These are phyloP conservation scores for Incumbomyces lentus DNA, from an alignment of 2,329 filamentous ascomycete genomes.

Conservation along the genomic window DNA sequence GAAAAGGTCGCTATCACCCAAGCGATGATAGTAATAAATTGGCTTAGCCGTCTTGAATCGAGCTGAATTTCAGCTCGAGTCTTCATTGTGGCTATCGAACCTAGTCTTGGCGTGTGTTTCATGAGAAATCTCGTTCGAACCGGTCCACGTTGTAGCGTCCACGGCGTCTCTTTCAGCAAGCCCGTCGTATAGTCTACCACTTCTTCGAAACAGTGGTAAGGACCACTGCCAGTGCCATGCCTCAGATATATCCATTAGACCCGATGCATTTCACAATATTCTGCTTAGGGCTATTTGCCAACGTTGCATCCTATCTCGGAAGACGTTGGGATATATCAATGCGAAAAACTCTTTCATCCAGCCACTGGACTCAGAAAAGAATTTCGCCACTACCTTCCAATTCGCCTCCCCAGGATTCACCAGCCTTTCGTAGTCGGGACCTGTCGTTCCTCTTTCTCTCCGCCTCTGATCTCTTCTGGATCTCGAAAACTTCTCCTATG, in stretches of 20 bases:
- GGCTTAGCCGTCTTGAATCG: constrained; percentile 14
- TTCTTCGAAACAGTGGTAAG: no score
- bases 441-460: constrained; percentile 65
- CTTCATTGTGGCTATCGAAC: no score
- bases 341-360: not conserved
- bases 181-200: no score
- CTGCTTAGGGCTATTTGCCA: constrained; percentile 26
- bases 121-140: no score
- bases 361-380: constrained; percentile 44
- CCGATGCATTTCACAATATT: constrained; percentile 44
- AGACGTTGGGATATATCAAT: constrained; percentile 5
- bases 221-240: no score
- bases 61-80: not conserved
- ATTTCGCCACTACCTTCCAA: constrained; percentile 71
- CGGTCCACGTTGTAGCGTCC: no score
- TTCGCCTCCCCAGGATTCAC: constrained; percentile 68
- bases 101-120: no score
- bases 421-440: constrained; percentile 58
- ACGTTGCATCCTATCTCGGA: constrained; percentile 12
- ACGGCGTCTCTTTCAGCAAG: no score
- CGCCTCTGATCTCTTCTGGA: constrained; percentile 62
- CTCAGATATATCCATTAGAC: constrained; percentile 4
- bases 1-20: constrained; percentile 33
- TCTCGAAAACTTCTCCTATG: constrained; percentile 56
- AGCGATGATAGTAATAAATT: constrained; percentile 33